A percentile compares a stretch with the other conserved stretches of the same genome.
phyloP scores from a whole-genome alignment of 192 early-diverging fungal species.

The Coemansia sp. region DNA sequence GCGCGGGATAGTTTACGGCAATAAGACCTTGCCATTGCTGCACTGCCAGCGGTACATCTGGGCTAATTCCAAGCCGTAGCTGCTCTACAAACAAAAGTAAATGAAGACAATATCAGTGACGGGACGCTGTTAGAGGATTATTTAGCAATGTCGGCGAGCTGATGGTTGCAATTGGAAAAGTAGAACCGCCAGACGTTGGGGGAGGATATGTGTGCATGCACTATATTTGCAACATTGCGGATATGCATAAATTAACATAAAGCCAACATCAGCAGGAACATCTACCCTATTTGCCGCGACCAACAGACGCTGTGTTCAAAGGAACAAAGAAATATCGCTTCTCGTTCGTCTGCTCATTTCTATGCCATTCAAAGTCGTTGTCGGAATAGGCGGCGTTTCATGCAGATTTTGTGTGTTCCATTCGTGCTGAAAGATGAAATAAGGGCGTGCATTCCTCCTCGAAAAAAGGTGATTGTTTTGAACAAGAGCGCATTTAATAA shows the following conservation, averaged over 20 bases:
- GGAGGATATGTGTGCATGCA: too few species aligned
- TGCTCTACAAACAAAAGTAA: conserved; percentile 56
- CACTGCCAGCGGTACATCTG: conserved; percentile 72
- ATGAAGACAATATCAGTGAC: neutral
- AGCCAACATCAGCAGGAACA: too few species aligned
- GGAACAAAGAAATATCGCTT: too few species aligned
- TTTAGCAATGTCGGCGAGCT: too few species aligned
- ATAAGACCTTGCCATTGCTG: conserved; percentile 91
- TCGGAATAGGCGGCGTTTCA: neutral
- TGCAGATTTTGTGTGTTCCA: neutral
- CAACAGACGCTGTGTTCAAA: too few species aligned
- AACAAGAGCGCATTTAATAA: conserved; percentile 1
- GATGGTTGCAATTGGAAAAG: conserved; percentile 1
- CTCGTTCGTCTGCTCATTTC: too few species aligned
- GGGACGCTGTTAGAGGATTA: neutral
- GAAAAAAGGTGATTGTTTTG: neutral
- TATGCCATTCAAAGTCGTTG: too few species aligned
- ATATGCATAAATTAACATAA: conserved; percentile 1
- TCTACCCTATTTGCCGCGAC: too few species aligned
- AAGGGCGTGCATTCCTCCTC: neutral
- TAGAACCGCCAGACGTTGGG: too few species aligned
- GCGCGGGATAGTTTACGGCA: conserved; percentile 88
- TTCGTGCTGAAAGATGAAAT: neutral
- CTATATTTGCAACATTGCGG: neutral
- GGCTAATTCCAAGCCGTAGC: conserved; percentile 65